Base-by-base conservation (phyloP, 495 filamentous ascomycete genomes). In the Penicillium cataractarum region DNA sequence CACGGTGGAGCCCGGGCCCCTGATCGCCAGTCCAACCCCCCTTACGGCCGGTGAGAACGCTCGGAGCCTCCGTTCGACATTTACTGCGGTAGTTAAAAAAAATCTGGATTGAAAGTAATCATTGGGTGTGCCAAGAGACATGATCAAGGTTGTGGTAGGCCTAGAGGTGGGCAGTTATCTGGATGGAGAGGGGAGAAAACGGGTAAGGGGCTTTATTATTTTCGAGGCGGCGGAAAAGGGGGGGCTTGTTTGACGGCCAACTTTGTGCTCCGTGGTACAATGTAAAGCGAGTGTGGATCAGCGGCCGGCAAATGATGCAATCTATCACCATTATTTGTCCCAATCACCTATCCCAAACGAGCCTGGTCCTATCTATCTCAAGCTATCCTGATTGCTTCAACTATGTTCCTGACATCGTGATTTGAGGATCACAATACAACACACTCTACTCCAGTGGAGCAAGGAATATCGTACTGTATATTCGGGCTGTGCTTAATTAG, bases 291-390 rank as follows among this genome's bases (percentile, higher is more conserved):
- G 42, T 46, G 42, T n/a, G 42, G 24, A 9, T 21, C 19, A 42
- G 9, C 40, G 40, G 40, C 26, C 22, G 42, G 27, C 6, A 53
- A 57, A 59, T 65, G 60, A 61, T 63, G 63, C 63, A 40, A 65
- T 63, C 53, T 57, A 44, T 59, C 60, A 60, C 63, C 66, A 69
- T 64, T 35, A 46, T 46, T 46, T 7, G n/a, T 10, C 54, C 21
- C 21, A 40, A 48, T 42, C 15, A 13, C n/a, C 17, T 12, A 60
- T 55, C 55, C 21, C 49, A 44, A 10, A 53, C 5, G 10, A 37
- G 39, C 46, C 24, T 8, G 15, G 39, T 26, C 42, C 51, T 10
- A 7, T 31, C 13, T 21, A 6, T 26, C 26, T 29, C 17, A 6
- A 17, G 26, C 13, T 6, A 22, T 12, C 21, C 12, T 22, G 19